phyloP scores from a whole-genome alignment of 169 alveolate genomes.

The Eimeria falciformis region DNA sequence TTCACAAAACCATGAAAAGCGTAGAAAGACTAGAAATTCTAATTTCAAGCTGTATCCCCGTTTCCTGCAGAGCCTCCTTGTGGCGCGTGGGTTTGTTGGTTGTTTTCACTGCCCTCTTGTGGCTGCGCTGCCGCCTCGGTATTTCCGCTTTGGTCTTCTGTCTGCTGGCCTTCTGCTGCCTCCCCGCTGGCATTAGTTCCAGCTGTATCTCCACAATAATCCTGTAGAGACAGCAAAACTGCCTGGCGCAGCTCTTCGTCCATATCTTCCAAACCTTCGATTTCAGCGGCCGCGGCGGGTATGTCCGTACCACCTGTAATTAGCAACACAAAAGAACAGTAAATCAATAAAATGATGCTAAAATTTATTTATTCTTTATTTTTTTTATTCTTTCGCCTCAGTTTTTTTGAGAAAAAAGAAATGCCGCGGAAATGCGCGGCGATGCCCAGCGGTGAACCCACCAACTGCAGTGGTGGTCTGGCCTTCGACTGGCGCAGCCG shows the following conservation, averaged over 20 bases:
- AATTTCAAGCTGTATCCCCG: not conserved
- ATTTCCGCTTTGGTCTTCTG: not conserved
- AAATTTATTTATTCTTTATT: no score
- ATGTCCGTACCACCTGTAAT: not conserved
- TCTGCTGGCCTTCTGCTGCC: not conserved
- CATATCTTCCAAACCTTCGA: constrained; percentile 59
- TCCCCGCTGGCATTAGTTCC: not conserved
- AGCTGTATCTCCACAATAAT: constrained; percentile 24
- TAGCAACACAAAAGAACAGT: no score
- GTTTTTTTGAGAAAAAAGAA: no score
- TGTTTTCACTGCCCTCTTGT: not conserved
- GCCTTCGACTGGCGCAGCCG: constrained; percentile 13
- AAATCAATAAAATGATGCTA: no score
- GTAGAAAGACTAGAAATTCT: no score
- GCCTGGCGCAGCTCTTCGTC: constrained; percentile 77
- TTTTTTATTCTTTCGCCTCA: no score
- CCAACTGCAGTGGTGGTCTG: not conserved
- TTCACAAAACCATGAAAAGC: no score
- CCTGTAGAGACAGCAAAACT: constrained; percentile 50
- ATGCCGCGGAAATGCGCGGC: no score
- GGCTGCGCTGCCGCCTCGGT: not conserved
- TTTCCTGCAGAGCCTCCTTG: not conserved
- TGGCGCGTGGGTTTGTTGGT: not conserved
- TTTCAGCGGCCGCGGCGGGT: constrained; percentile 22
- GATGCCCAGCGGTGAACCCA: no score